phyloP scores from a whole-genome alignment of 2,329 filamentous ascomycete species.

The Thelonectria discophora region DNA sequence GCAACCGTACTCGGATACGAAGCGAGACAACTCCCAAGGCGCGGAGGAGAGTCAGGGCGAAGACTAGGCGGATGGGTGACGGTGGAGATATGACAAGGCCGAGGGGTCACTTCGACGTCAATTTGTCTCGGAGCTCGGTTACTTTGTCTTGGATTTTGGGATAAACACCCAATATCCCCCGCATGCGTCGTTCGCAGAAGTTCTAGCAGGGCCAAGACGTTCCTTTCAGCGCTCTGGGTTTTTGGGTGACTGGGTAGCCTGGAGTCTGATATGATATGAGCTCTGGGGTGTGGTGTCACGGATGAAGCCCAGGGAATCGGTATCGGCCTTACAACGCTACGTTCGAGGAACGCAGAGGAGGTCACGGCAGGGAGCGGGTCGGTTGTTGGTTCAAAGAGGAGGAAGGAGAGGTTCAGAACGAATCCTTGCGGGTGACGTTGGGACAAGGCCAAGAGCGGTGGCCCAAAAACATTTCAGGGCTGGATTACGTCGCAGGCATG shows the following conservation, averaged over 20 bases:
- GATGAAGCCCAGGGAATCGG: slow-evolving; percentile 6
- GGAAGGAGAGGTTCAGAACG: slow-evolving; percentile 8
- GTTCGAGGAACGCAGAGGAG: slow-evolving; percentile 6
- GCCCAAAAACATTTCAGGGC: slow-evolving; percentile 33
- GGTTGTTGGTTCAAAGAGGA: background rate
- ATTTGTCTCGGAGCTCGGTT: slow-evolving; percentile 36
- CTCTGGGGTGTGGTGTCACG: slow-evolving; percentile 11
- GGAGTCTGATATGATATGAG: slow-evolving; percentile 14
- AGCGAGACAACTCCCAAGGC: slow-evolving; percentile 21
- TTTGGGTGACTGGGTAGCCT: slow-evolving; percentile 21
- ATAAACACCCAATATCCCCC: slow-evolving; percentile 30
- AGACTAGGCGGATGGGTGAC: slow-evolving; percentile 21
- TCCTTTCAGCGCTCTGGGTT: slow-evolving; percentile 21
- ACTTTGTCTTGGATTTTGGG: slow-evolving; percentile 35
- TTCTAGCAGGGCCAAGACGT: slow-evolving; percentile 14
- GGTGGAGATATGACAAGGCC: slow-evolving; percentile 16
- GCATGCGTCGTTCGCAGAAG: slow-evolving; percentile 34
- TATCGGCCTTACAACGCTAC: slow-evolving; percentile 20
- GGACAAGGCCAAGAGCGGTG: slow-evolving; percentile 28
- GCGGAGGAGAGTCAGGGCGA: slow-evolving; percentile 11
- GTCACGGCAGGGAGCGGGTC: slow-evolving; percentile 9
- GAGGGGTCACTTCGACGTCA: slow-evolving; percentile 35
- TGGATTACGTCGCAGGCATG: slow-evolving; percentile 39
- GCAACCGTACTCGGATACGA: slow-evolving; percentile 25
- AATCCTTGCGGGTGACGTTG: slow-evolving; percentile 34